Evolutionary conservation across 129 eudicot genomes (phyloP).

Genomic region (Centaurea solstitialis): DNA sequence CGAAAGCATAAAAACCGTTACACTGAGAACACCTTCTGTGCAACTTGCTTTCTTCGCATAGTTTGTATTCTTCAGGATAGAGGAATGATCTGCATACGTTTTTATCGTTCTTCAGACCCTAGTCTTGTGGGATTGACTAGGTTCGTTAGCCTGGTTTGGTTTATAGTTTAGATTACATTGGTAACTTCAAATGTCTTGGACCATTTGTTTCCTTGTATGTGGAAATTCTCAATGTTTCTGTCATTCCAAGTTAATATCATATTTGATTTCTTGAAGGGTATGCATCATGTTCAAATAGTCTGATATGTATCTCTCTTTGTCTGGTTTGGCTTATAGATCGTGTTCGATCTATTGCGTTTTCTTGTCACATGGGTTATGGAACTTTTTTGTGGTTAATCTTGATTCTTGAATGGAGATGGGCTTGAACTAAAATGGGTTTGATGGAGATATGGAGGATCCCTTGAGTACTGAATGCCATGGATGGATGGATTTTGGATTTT

Average conservation of each 20-base stretch:
- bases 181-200: slow-evolving; percentile 14
- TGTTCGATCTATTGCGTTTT: not conserved
- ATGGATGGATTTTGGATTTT: not conserved
- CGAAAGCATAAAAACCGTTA: too few species aligned
- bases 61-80: not conserved
- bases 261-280: not conserved
- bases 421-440: not conserved
- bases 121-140: not conserved
- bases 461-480: not conserved
- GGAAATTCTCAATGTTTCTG: not conserved
- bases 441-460: not conserved
- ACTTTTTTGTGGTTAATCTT: not conserved
- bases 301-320: not conserved
- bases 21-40: too few species aligned
- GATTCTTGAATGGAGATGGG: not conserved
- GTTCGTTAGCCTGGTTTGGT: not conserved
- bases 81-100: not conserved
- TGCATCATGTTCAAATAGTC: not conserved
- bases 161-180: slow-evolving; percentile 25
- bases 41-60: not conserved
- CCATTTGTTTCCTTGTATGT: not conserved
- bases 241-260: not conserved
- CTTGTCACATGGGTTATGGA: not conserved
- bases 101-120: not conserved
- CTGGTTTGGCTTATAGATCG: not conserved